These are phyloP conservation scores for Geranium brycei DNA, from an alignment of 345 rosid species.

Conservation along the genomic window DNA sequence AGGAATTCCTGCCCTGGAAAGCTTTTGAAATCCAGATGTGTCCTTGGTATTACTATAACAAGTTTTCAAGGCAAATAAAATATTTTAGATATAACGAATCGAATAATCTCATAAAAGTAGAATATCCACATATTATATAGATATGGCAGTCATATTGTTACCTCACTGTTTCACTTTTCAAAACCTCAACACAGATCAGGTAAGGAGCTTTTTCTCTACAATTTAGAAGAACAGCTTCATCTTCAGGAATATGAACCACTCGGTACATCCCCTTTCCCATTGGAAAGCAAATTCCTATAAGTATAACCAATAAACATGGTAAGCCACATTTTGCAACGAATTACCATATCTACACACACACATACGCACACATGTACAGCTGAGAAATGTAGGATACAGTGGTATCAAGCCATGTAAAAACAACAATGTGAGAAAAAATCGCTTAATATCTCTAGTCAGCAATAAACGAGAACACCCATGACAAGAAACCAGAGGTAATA, in stretches of 20 bases:
- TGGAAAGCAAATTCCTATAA: slow-evolving; percentile 90
- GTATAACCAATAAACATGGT: slow-evolving; percentile 12
- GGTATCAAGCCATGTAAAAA: too few relatives aligned
- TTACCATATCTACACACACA: not conserved
- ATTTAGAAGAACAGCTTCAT: slow-evolving; percentile 91
- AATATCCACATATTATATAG: not conserved
- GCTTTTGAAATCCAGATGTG: slow-evolving; percentile 59
- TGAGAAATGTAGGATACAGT: too few relatives aligned
- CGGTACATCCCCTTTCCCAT: slow-evolving; percentile 93
- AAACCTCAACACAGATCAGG: slow-evolving; percentile 75
- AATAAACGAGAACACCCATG: too few relatives aligned
- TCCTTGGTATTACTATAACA: slow-evolving; percentile 59
- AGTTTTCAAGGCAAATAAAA: slow-evolving; percentile 8
- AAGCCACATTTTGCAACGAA: slow-evolving; percentile 5
- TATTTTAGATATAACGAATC: slow-evolving; percentile 10
- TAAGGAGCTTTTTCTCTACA: slow-evolving; percentile 99
- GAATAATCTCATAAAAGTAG: too few relatives aligned
- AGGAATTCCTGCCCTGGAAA: slow-evolving; percentile 94
- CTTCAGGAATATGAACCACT: slow-evolving; percentile 95
- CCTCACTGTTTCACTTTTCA: slow-evolving; percentile 79
- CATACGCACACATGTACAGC: not conserved
- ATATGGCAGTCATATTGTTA: slow-evolving; percentile 14
- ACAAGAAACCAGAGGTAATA: too few relatives aligned
- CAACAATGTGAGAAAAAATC: too few relatives aligned
- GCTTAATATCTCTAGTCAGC: too few relatives aligned